Evolutionary conservation across 83 land plant species (phyloP).

Genomic region (Picea mariana): DNA sequence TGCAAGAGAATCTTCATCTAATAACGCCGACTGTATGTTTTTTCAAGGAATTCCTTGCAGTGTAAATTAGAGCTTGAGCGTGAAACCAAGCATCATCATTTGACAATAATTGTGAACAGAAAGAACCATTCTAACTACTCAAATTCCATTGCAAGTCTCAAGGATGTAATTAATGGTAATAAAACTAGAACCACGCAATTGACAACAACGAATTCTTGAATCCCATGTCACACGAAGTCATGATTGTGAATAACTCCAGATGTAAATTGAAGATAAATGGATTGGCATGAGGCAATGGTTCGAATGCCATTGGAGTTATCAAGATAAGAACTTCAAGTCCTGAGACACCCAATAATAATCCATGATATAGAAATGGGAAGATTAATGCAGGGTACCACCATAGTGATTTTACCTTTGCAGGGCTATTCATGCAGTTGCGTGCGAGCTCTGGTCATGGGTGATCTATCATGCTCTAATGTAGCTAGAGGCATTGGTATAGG

Average conservation of each 20-base stretch:
- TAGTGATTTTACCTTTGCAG: conserved; percentile 16
- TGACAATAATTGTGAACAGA: conserved; percentile 47
- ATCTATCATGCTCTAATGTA: not conserved
- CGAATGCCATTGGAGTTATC: conserved; percentile 44
- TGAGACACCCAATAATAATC: conserved; percentile 31
- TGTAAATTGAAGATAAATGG: conserved; percentile 77
- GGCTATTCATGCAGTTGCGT: no score
- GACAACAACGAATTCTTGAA: conserved; percentile 79
- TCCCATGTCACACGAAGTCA: conserved; percentile 72
- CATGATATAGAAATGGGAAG: conserved; percentile 16
- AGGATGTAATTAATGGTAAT: conserved; percentile 86
- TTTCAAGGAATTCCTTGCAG: conserved; percentile 22
- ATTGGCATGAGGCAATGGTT: conserved; percentile 33
- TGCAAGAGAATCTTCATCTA: conserved; percentile 7
- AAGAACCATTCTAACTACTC: conserved; percentile 74
- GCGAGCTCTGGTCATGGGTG: no score
- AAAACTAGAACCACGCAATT: conserved; percentile 55
- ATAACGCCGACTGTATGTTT: conserved; percentile 59
- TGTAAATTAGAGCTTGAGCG: no score
- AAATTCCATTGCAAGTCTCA: conserved; percentile 80
- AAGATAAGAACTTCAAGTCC: conserved; percentile 69
- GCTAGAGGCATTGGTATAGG: not conserved
- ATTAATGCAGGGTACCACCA: conserved; percentile 11
- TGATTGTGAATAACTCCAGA: conserved; percentile 57
- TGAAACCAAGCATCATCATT: conserved; percentile 11